A percentile compares a stretch with the other conserved stretches of the same genome.
Conservation (phyloP, 192 early-diverging fungal genomes). For the Mortierella antarctica region DNA sequence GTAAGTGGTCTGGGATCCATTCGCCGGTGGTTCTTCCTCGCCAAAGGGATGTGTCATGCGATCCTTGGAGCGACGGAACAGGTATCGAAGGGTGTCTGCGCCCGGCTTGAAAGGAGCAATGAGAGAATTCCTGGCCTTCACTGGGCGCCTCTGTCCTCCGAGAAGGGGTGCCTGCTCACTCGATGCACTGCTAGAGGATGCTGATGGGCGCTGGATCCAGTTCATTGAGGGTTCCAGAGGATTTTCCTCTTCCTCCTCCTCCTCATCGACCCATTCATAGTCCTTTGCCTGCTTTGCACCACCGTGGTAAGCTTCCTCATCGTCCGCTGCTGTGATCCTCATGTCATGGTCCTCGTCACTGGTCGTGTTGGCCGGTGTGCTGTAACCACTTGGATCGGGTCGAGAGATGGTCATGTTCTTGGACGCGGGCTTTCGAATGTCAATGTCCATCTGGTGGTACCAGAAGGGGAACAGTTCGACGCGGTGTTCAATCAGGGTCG, state of each 20-base stretch:
- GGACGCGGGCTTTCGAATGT: slow-evolving; percentile 85
- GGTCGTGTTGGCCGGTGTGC: slow-evolving; percentile 51
- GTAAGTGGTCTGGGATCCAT: slow-evolving; percentile 32
- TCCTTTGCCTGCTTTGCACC: slow-evolving; percentile 27
- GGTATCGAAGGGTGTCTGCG: slow-evolving; percentile 49
- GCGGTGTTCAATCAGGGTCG: slow-evolving; percentile 82
- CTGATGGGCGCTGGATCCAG: slow-evolving; percentile 44
- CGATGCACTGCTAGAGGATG: slow-evolving; percentile 25
- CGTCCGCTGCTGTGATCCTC: slow-evolving; percentile 27
- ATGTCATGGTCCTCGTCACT: slow-evolving; percentile 50
- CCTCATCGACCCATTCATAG: slow-evolving; percentile 37
- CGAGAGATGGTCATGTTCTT: slow-evolving; percentile 65
- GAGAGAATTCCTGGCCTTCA: slow-evolving; percentile 41
- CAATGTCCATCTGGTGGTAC: slow-evolving; percentile 94
- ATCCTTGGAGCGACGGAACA: slow-evolving; percentile 44
- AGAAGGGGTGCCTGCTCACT: slow-evolving; percentile 51
- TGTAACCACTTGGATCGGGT: slow-evolving; percentile 58
- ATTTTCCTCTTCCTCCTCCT: slow-evolving; percentile 44
- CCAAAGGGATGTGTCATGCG: slow-evolving; percentile 29
- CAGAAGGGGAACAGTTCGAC: slow-evolving; percentile 93
- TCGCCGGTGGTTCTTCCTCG: slow-evolving; percentile 12
- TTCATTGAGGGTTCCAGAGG: slow-evolving; percentile 37
- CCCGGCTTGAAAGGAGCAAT: slow-evolving; percentile 50
- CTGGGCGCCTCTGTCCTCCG: slow-evolving; percentile 3
- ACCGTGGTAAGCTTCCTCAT: slow-evolving; percentile 30